Evolutionary conservation across 164 flowering plant genomes (phyloP).

Genomic region (Nymphaea colorata): DNA sequence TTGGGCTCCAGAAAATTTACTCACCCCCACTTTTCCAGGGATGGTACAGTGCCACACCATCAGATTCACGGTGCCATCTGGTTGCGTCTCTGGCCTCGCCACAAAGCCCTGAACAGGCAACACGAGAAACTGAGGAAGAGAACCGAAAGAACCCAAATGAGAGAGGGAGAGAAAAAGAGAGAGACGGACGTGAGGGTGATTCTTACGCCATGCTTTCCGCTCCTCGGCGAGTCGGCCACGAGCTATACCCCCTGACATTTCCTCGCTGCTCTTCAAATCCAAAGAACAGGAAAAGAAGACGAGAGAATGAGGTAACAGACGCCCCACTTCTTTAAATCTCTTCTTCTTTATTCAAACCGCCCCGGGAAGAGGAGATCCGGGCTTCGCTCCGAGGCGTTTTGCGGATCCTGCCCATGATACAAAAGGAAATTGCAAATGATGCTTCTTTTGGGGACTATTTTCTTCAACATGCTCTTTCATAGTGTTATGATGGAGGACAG

Average conservation of each 20-base stretch:
- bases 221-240: conserved; percentile 76
- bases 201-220: conserved; percentile 78
- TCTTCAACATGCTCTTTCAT: too few species aligned
- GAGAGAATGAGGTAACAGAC: neutral
- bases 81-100: conserved; percentile 65
- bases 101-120: conserved; percentile 53
- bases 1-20: conserved; percentile 3
- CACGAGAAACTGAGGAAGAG: neutral
- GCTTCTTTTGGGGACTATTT: too few species aligned
- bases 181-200: conserved; percentile 62
- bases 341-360: neutral
- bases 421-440: too few species aligned
- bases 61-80: conserved; percentile 70
- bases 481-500: too few species aligned
- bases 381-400: too few species aligned
- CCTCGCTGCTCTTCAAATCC: neutral
- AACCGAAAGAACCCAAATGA: neutral
- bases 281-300: neutral
- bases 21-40: conserved; percentile 69
- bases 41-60: conserved; percentile 86
- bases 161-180: neutral
- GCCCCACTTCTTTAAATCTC: neutral
- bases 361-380: too few species aligned
- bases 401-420: too few species aligned
- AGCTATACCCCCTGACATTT: conserved; percentile 76